Conservation (phyloP, 257 asterid genomes). For the Dorcoceras hygrometricum region DNA sequence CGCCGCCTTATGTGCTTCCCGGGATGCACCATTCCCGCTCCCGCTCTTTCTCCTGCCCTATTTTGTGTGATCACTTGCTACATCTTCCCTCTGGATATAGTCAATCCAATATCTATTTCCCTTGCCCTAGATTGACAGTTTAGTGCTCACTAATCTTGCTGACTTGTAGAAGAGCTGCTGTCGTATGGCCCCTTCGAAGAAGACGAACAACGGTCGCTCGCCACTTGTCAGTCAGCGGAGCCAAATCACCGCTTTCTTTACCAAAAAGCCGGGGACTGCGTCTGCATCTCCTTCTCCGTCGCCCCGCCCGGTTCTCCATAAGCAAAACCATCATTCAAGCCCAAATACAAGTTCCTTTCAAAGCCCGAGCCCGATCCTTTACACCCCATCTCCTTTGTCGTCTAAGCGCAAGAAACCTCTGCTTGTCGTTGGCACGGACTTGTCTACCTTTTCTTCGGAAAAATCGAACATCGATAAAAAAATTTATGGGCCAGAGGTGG, state of each 20-base stretch:
- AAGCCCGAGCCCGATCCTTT: slow-evolving; percentile 27
- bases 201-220: slow-evolving; percentile 77
- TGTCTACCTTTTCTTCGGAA: slow-evolving; percentile 28
- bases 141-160: background rate
- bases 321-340: slow-evolving; percentile 35
- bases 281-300: slow-evolving; percentile 42
- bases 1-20: background rate
- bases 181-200: slow-evolving; percentile 48
- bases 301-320: slow-evolving; percentile 23
- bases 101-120: background rate
- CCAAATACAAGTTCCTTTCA: slow-evolving; percentile 11
- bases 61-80: background rate
- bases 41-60: background rate
- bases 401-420: slow-evolving; percentile 47
- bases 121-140: slow-evolving; percentile 8
- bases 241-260: slow-evolving; percentile 83
- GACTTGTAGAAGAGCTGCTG: background rate
- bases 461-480: slow-evolving; percentile 30
- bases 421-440: slow-evolving; percentile 43
- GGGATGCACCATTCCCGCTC: background rate
- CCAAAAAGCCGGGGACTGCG: slow-evolving; percentile 44
- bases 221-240: slow-evolving; percentile 82
- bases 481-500: slow-evolving; percentile 53
- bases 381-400: slow-evolving; percentile 45
- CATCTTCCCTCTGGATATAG: background rate